Percentiles rank a stretch among this genome's conserved stretches.
Evolutionary conservation across 2,329 filamentous ascomycete genomes (phyloP).

Genomic region (Kalmusia sp.): DNA sequence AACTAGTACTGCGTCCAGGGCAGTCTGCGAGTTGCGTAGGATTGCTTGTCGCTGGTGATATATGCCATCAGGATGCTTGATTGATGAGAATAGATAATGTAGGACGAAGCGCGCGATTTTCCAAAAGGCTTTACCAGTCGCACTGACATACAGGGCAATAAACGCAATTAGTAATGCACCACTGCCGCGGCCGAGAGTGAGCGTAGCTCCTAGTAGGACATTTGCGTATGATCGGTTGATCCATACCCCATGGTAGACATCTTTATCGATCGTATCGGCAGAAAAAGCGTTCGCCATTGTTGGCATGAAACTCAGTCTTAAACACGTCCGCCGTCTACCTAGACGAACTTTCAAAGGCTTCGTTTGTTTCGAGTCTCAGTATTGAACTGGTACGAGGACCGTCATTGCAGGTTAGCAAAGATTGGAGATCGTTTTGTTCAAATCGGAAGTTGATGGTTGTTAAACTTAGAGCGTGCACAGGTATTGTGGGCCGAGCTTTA

Average conservation of each 20-base stretch:
- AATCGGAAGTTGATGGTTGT: no score
- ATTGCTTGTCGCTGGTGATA: constrained; percentile 43
- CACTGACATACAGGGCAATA: constrained; percentile 24
- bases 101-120: constrained; percentile 17
- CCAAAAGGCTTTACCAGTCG: constrained; percentile 21
- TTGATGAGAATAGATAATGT: constrained; percentile 14
- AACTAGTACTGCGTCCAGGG: constrained; percentile 16
- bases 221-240: constrained; percentile 19
- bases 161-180: constrained; percentile 29
- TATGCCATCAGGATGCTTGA: constrained; percentile 25
- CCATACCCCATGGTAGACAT: constrained; percentile 22
- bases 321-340: no score
- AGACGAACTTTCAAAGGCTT: no score
- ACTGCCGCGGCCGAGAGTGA: constrained; percentile 19
- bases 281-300: no score
- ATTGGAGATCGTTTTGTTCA: no score
- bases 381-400: no score
- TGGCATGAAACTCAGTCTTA: no score
- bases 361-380: no score
- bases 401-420: no score
- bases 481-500: no score
- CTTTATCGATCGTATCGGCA: no score
- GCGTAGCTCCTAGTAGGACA: constrained; percentile 20
- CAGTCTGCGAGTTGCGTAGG: constrained; percentile 33
- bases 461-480: no score